phyloP scores from a whole-genome alignment of 2,329 filamentous ascomycete genomes.

The Zasmidium angulare region DNA sequence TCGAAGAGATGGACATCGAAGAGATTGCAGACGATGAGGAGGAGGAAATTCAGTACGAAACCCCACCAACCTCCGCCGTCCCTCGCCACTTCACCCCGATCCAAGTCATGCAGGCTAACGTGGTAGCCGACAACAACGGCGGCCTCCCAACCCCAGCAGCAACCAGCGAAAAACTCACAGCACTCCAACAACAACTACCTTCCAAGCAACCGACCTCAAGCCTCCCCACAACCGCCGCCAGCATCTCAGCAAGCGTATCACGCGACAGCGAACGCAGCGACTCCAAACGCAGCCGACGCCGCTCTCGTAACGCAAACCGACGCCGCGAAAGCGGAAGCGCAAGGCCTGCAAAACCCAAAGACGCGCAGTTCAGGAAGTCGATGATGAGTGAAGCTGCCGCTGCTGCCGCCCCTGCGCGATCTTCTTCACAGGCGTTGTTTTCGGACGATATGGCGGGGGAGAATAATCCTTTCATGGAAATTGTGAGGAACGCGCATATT shows the following conservation, averaged over 20 bases:
- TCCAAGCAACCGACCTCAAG: background rate
- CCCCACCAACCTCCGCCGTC: background rate
- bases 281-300: background rate
- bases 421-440: background rate
- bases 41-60: background rate
- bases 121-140: too few species aligned
- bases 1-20: background rate
- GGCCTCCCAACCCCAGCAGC: background rate
- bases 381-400: background rate
- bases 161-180: background rate
- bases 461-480: background rate
- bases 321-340: background rate
- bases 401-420: background rate
- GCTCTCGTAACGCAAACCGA: background rate
- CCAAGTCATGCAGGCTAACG: background rate
- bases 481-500: background rate
- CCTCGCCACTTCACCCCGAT: background rate
- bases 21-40: background rate
- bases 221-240: background rate
- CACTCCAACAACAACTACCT: too few species aligned
- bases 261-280: background rate
- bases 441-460: background rate
- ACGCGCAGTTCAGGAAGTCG: background rate
- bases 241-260: background rate
- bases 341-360: background rate